Base-by-base conservation (phyloP, 768 basidiomycete genomes). In the Grammothele lineata region DNA sequence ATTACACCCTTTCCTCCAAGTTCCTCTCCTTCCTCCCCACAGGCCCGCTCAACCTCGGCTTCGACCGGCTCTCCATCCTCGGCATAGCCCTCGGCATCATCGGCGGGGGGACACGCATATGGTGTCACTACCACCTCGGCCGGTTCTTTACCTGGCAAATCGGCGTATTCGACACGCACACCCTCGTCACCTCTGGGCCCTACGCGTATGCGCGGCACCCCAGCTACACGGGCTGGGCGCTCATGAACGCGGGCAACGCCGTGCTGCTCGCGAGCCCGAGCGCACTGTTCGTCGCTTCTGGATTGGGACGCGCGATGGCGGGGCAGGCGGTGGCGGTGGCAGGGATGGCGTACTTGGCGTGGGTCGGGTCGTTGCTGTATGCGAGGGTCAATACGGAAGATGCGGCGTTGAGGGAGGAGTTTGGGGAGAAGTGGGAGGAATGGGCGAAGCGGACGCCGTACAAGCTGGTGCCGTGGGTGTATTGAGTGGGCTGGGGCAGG, bases 141-240 rank as follows among this genome's bases (percentile, higher is more conserved):
- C 24, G 21, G 11, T 37, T 53, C 37, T 58, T 56, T 37, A 58
- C 57, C 2, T 56, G 50, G 45, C 33, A 53, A 23, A 22, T 56
- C 23, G 42, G 48, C 25, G 34, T 54, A 14, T 39, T 37, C 10
- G 35, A 27, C 14, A 24, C 35, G n/a, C 57, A 58, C 36, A 40
- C 32, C 26, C 38, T 58, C 22, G 34, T 58, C 34, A 56, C 43
- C 0, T 8, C 23, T 5, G 55, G 55, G 8, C 51, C 51, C 3
- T 58, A 58, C 51, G 23, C 24, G 3, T 24, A 25, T 25, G 51
- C 55, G 12, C 55, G 57, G 7, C 55, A 58, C 39, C 57, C 51
- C 18, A 37, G 42, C 24, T 58, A 58, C 37, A 53, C 57, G 2
- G 51, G 40, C 17, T 26, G 26, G 26, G 4, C 46, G 2, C 21